Percentiles rank a stretch among this genome's conserved stretches.
Evolutionary conservation across 495 filamentous ascomycete genomes (phyloP).

Genomic region (Trichoderma erinaceum): DNA sequence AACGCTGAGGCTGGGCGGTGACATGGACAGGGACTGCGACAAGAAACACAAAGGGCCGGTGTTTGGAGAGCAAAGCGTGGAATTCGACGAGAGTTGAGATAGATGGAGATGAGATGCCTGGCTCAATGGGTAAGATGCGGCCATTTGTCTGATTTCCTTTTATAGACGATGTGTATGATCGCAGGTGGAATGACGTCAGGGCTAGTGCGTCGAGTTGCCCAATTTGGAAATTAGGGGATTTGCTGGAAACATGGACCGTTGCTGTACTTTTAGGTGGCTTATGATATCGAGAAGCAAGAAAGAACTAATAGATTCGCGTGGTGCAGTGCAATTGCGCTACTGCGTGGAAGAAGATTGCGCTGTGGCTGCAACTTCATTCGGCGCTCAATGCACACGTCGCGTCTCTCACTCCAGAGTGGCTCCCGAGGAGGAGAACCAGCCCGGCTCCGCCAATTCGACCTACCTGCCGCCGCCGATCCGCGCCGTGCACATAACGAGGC

Average conservation of each 20-base stretch:
- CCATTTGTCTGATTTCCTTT: background rate
- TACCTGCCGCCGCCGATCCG: slow-evolving; percentile 4
- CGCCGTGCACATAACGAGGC: background rate
- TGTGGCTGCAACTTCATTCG: too few species aligned
- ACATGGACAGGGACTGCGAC: background rate
- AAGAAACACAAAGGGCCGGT: background rate
- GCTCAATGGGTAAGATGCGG: background rate
- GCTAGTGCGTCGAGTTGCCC: slow-evolving; percentile 8
- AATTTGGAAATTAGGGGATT: slow-evolving; percentile 1
- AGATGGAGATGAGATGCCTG: background rate
- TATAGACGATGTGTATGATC: background rate
- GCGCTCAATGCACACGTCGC: background rate
- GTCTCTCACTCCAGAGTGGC: background rate
- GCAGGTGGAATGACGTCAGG: slow-evolving; percentile 10
- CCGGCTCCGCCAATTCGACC: background rate
- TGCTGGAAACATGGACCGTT: background rate
- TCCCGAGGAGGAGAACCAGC: background rate
- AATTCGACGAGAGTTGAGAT: background rate
- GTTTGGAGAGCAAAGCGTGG: background rate
- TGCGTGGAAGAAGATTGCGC: too few species aligned
- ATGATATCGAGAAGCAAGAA: too few species aligned
- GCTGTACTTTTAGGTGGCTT: background rate
- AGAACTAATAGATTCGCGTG: background rate
- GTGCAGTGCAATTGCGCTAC: too few species aligned
- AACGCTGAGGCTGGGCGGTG: background rate